Percentiles rank a stretch among this genome's conserved stretches.
Conservation (phyloP, 2,329 filamentous ascomycete species). For the Colletotrichum neosansevieriae region DNA sequence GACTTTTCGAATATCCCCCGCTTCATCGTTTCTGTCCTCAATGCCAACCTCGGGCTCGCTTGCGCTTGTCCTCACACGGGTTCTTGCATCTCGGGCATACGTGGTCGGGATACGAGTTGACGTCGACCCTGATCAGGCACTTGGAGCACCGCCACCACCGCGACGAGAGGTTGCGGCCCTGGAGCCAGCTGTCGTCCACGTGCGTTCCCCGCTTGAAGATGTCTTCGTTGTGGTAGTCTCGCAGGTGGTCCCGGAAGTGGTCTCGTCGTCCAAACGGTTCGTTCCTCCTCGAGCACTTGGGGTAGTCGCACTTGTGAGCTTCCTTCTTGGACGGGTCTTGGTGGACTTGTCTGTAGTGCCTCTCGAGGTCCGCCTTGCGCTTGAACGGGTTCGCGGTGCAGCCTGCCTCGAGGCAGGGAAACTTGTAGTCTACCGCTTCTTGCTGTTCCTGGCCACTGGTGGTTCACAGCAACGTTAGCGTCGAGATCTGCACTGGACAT, state of each 20-base stretch:
- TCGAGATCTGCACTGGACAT: background rate
- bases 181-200: constrained; percentile 53
- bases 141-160: constrained; percentile 68
- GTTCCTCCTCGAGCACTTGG: constrained; percentile 57
- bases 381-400: constrained; percentile 62
- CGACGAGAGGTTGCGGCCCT: constrained; percentile 52
- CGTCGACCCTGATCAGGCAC: constrained; percentile 61
- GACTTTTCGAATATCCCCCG: no score
- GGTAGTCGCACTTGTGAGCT: constrained; percentile 65
- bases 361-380: constrained; percentile 66
- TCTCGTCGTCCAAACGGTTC: constrained; percentile 66
- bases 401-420: constrained; percentile 51
- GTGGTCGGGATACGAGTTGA: constrained; percentile 52
- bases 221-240: constrained; percentile 68
- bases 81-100: constrained; percentile 62
- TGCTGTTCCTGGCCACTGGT: constrained; percentile 35
- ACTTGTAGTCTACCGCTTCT: constrained; percentile 37
- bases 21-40: constrained; percentile 4
- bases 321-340: constrained; percentile 54
- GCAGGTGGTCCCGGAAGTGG: constrained; percentile 68
- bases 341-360: constrained; percentile 65
- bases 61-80: constrained; percentile 58
- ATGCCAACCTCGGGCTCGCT: constrained; percentile 41
- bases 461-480: constrained; percentile 27
- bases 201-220: constrained; percentile 59